phyloP scores from a whole-genome alignment of 352 stramenopile genomes.

The Peronosclerospora sorghi region DNA sequence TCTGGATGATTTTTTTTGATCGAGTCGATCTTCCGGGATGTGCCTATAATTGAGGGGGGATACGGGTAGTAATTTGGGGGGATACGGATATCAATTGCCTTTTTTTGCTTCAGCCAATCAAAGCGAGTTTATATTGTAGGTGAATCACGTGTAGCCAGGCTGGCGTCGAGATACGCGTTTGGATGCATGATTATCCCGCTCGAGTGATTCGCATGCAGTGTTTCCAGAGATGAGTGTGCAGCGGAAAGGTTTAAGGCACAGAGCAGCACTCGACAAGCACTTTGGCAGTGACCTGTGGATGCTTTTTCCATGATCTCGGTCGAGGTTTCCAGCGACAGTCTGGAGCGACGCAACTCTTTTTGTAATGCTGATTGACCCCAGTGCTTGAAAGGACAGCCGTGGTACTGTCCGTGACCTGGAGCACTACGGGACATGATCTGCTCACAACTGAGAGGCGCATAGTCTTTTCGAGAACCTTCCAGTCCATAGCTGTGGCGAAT shows the following conservation, averaged over 20 bases:
- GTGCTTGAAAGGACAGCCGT: conserved; percentile 76
- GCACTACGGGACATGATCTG: conserved; percentile 37
- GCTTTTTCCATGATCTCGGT: conserved; percentile 26
- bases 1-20: too few relatives aligned
- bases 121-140: conserved; percentile 14
- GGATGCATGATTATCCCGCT: conserved; percentile 26
- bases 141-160: conserved; percentile 11
- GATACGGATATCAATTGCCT: too few relatives aligned
- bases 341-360: conserved; percentile 27
- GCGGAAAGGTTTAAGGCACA: conserved; percentile 27
- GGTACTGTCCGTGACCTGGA: conserved; percentile 56
- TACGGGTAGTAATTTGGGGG: too few relatives aligned
- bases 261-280: conserved; percentile 42
- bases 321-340: conserved; percentile 7
- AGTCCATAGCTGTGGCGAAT: conserved; percentile 83
- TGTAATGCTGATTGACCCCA: conserved; percentile 41
- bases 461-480: conserved; percentile 66
- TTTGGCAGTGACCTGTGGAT: conserved; percentile 22
- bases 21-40: too few relatives aligned
- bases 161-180: conserved; percentile 44
- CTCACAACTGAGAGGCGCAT: conserved; percentile 42
- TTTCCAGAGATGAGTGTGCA: conserved; percentile 3
- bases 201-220: background rate
- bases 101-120: too few relatives aligned
- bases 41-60: too few relatives aligned